phyloP scores from a whole-genome alignment of 257 asterid genomes.

The Solanum infundibuliforme region DNA sequence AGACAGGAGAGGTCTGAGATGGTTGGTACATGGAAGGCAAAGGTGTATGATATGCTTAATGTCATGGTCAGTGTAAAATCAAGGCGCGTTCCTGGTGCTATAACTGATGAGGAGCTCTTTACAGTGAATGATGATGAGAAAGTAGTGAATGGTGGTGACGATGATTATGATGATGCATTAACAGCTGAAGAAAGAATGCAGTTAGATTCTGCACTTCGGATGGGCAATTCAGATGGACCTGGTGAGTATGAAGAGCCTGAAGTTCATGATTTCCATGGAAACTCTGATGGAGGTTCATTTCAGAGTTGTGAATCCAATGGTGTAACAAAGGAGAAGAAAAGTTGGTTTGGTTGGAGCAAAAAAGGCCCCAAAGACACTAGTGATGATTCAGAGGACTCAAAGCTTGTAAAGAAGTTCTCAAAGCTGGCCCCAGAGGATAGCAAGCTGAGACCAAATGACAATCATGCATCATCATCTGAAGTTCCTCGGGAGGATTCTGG shows the following conservation, averaged over 20 bases:
- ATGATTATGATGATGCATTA: conserved; percentile 67
- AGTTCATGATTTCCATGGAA: conserved; percentile 62
- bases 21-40: conserved; percentile 96
- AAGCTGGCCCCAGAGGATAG: conserved; percentile 68
- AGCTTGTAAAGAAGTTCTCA: conserved; percentile 62
- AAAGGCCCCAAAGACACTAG: conserved; percentile 61
- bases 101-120: conserved; percentile 95
- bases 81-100: conserved; percentile 98
- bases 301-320: conserved; percentile 75
- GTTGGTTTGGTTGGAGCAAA: conserved; percentile 91
- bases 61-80: conserved; percentile 96
- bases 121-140: conserved; percentile 74
- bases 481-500: conserved; percentile 50
- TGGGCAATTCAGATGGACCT: conserved; percentile 53
- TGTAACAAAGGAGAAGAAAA: conserved; percentile 68
- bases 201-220: conserved; percentile 85
- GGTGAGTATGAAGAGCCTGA: conserved; percentile 70
- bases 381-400: conserved; percentile 79
- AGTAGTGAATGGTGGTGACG: conserved; percentile 47
- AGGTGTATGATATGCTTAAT: conserved; percentile 89
- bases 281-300: conserved; percentile 47
- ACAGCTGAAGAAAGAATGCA: conserved; percentile 95
- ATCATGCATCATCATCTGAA: conserved; percentile 64
- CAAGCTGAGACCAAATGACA: conserved; percentile 49
- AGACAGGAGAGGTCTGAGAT: conserved; percentile 89